Conservation (phyloP, 306 rosid species). For the Lathyrus oleraceus region DNA sequence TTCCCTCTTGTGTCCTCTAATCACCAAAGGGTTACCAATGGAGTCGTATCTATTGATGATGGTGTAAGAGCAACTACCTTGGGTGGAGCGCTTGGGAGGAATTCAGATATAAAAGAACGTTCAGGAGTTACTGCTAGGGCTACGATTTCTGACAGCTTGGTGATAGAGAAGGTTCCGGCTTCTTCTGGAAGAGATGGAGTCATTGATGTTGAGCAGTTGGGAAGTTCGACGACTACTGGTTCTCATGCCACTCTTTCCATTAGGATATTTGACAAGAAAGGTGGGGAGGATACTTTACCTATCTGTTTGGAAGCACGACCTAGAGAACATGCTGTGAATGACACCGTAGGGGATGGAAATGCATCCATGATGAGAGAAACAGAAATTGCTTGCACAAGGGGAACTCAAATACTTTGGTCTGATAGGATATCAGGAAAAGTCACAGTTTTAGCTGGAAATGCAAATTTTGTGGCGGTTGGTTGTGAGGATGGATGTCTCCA, state of each 20-base stretch:
- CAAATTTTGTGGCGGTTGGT: constrained; percentile 96
- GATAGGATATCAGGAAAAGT: constrained; percentile 93
- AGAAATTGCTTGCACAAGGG: constrained; percentile 77
- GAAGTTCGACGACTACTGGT: constrained; percentile 54
- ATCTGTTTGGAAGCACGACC: constrained; percentile 86
- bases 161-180: constrained; percentile 80
- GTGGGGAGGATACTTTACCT: constrained; percentile 68
- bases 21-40: constrained; percentile 60
- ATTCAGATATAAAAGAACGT: constrained; percentile 68
- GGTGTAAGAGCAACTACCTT: constrained; percentile 49
- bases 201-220: constrained; percentile 73
- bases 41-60: constrained; percentile 50
- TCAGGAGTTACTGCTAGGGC: constrained; percentile 84
- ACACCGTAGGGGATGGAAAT: constrained; percentile 76
- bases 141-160: constrained; percentile 78
- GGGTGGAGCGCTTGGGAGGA: constrained; percentile 59
- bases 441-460: constrained; percentile 94
- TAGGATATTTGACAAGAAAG: constrained; percentile 84
- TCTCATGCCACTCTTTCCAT: constrained; percentile 66
- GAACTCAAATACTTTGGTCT: constrained; percentile 80
- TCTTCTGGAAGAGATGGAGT: constrained; percentile 53
- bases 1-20: constrained; percentile 63
- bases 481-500: constrained; percentile 97
- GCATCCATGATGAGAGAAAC: constrained; percentile 79
- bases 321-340: constrained; percentile 76